Evolutionary conservation across 331 rosid genomes (phyloP).

Genomic region (Cydonia oblonga): DNA sequence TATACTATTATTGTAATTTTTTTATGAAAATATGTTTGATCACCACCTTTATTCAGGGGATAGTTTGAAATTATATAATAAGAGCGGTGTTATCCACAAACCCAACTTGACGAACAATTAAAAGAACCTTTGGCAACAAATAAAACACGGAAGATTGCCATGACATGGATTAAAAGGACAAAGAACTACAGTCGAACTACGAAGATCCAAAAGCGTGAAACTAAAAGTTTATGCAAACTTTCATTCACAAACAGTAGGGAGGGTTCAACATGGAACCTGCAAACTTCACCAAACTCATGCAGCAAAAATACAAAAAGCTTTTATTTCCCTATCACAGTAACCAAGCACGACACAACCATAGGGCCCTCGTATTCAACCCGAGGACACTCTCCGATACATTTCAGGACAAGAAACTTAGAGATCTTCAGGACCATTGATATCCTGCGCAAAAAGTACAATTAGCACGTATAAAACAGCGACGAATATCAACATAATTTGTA

Average conservation of each 20-base stretch:
- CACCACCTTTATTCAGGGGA: no score
- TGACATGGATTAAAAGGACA: no score
- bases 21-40: no score
- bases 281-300: background rate
- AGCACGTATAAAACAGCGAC: background rate
- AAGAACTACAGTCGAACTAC: no score
- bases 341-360: background rate
- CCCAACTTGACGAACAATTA: no score
- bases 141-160: no score
- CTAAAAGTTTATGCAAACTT: background rate
- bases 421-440: conserved; percentile 52
- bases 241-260: background rate
- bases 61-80: no score
- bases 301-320: background rate
- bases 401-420: conserved; percentile 12
- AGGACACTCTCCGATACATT: background rate
- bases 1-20: no score
- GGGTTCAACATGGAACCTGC: background rate
- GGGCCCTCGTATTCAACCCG: background rate
- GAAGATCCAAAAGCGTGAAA: no score
- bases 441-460: conserved; percentile 23
- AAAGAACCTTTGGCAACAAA: no score
- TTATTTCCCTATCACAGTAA: conserved; percentile 12
- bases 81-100: no score
- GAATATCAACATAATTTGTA: background rate